phyloP scores from a whole-genome alignment of 1,284 basidiomycete genomes.

The Earliella scabrosa region DNA sequence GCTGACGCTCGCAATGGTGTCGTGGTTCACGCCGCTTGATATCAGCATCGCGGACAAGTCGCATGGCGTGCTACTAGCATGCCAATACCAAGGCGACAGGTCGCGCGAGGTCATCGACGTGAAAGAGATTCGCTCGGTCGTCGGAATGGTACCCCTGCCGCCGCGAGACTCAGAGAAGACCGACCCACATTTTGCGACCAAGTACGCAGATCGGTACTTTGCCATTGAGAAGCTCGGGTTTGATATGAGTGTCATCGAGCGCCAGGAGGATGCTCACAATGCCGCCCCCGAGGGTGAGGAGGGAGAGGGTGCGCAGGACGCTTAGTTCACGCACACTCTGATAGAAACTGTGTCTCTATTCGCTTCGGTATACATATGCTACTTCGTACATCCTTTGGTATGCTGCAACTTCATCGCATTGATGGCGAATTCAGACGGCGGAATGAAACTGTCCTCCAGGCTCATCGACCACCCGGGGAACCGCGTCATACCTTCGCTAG shows the following conservation, averaged over 20 bases:
- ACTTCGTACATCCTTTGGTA: no score
- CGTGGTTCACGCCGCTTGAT: constrained; percentile 1
- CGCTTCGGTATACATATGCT: no score
- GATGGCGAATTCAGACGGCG: no score
- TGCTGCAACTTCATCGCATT: no score
- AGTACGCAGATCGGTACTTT: background rate
- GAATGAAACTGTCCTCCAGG: no score
- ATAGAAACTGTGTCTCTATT: no score
- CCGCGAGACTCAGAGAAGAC: background rate
- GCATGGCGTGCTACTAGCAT: background rate
- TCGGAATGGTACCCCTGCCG: constrained; percentile 14
- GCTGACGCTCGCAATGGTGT: constrained; percentile 3
- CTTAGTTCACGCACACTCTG: no score
- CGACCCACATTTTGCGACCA: background rate
- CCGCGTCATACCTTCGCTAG: no score
- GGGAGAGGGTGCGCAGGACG: no score
- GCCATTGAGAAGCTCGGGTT: constrained; percentile 1
- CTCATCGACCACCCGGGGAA: no score
- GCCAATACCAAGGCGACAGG: background rate
- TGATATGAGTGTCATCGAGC: background rate
- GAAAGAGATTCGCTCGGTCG: constrained; percentile 4
- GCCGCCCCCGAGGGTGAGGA: no score
- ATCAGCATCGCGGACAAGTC: background rate
- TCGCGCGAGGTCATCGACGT: constrained; percentile 4
- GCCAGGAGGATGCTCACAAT: background rate